Evolutionary conservation across 2,329 filamentous ascomycete genomes (phyloP).

Genomic region (Cladosporium sp.): DNA sequence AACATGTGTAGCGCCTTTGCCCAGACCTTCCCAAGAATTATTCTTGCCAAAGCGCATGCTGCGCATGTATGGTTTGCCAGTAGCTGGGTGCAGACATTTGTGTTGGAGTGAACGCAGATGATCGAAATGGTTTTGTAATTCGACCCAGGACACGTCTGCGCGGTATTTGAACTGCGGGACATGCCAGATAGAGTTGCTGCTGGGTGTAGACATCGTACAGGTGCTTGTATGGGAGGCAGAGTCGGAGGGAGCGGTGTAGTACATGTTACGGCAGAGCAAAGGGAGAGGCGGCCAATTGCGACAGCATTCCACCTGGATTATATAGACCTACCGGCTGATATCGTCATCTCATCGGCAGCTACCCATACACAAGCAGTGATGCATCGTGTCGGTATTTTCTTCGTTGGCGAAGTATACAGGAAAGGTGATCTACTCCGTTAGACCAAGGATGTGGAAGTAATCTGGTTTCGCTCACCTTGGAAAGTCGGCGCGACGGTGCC

Average conservation of each 20-base stretch:
- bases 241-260: conserved; percentile 2
- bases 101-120: conserved; percentile 33
- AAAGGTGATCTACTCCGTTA: not conserved
- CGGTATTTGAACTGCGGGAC: conserved; percentile 39
- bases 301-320: not conserved
- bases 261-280: not conserved
- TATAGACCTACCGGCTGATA: not conserved
- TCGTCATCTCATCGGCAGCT: not conserved
- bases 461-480: not conserved
- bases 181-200: conserved; percentile 24
- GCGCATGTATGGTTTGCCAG: conserved; percentile 36
- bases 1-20: conserved; percentile 39
- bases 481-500: not conserved
- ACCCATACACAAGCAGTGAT: not conserved
- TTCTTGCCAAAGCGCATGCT: conserved; percentile 39
- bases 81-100: conserved; percentile 27
- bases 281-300: not conserved
- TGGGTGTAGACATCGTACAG: not conserved
- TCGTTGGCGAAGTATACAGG: not conserved
- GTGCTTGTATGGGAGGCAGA: not conserved
- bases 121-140: conserved; percentile 36
- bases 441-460: not conserved
- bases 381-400: not conserved
- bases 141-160: conserved; percentile 34
- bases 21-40: conserved; percentile 35